phyloP scores from a whole-genome alignment of 352 stramenopile genomes.

The Plasmopara muralis region DNA sequence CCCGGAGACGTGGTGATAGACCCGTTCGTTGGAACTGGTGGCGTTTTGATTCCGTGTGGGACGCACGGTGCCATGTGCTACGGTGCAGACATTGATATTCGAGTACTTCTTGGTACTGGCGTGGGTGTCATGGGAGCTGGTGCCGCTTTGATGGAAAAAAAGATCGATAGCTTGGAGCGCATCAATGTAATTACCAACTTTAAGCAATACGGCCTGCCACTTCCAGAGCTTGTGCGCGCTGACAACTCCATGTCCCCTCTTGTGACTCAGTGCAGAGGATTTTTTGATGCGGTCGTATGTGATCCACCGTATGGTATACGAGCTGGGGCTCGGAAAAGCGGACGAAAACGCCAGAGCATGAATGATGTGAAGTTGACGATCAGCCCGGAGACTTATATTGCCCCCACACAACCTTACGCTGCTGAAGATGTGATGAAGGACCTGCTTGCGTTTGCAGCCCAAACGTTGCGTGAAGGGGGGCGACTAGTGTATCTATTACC shows the following conservation, averaged over 20 bases:
- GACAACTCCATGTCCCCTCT: constrained; percentile 85
- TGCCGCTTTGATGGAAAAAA: constrained; percentile 8
- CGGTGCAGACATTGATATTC: constrained; percentile 96
- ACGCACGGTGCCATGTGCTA: constrained; percentile 90
- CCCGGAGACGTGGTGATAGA: constrained; percentile 87
- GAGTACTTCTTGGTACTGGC: constrained; percentile 90
- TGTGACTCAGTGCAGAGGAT: constrained; percentile 31
- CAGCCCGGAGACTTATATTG: constrained; percentile 91
- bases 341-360: constrained; percentile 45
- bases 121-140: constrained; percentile 43
- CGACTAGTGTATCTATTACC: constrained; percentile 85
- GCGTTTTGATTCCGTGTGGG: constrained; percentile 92
- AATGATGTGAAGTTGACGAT: constrained; percentile 16
- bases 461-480: constrained; percentile 64
- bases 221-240: constrained; percentile 91
- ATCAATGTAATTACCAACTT: constrained; percentile 88
- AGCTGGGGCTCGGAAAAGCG: constrained; percentile 89
- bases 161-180: constrained; percentile 18
- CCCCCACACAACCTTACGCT: constrained; percentile 92
- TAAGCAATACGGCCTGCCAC: constrained; percentile 87
- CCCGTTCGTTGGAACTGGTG: constrained; percentile 96
- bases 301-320: constrained; percentile 94
- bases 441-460: constrained; percentile 88
- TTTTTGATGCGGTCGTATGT: constrained; percentile 89
- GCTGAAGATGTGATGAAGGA: constrained; percentile 97